phyloP scores from a whole-genome alignment of 2,329 filamentous ascomycete species.

The Exophiala sp. region DNA sequence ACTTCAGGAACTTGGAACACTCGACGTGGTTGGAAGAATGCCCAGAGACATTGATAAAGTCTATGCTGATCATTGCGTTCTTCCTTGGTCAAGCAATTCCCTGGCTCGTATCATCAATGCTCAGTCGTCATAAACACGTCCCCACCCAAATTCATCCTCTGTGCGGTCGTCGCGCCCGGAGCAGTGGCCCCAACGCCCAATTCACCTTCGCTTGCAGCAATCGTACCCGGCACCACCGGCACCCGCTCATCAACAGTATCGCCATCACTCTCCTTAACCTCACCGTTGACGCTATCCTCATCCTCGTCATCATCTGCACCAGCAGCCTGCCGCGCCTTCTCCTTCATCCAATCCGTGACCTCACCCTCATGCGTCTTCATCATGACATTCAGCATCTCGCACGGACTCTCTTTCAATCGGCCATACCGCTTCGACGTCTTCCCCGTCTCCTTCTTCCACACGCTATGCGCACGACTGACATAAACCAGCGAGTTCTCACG shows the following conservation, averaged over 20 bases:
- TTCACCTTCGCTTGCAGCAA: background rate
- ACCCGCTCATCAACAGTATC: constrained; percentile 15
- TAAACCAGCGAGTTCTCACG: constrained; percentile 76
- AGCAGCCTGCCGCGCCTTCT: constrained; percentile 31
- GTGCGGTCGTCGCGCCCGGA: background rate
- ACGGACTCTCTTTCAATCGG: constrained; percentile 45
- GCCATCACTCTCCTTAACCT: constrained; percentile 21
- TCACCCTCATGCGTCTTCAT: constrained; percentile 50
- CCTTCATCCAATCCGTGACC: constrained; percentile 47
- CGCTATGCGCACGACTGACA: constrained; percentile 69
- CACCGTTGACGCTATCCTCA: constrained; percentile 7
- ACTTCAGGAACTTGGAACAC: no score
- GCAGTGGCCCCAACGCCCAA: background rate
- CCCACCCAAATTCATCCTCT: background rate
- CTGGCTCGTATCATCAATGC: constrained; percentile 2
- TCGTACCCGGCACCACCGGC: background rate
- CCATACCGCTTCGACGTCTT: constrained; percentile 58
- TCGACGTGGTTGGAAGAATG: no score
- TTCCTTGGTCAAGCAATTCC: background rate
- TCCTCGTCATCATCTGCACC: constrained; percentile 31
- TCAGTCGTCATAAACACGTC: constrained; percentile 21
- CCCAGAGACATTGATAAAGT: background rate
- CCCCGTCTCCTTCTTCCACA: constrained; percentile 66
- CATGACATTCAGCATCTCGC: constrained; percentile 53
- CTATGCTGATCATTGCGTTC: background rate